Evolutionary conservation across 306 rosid genomes (phyloP), one percentile per base, ranked within the genome.

Genomic region (Glycine tomentella): DNA sequence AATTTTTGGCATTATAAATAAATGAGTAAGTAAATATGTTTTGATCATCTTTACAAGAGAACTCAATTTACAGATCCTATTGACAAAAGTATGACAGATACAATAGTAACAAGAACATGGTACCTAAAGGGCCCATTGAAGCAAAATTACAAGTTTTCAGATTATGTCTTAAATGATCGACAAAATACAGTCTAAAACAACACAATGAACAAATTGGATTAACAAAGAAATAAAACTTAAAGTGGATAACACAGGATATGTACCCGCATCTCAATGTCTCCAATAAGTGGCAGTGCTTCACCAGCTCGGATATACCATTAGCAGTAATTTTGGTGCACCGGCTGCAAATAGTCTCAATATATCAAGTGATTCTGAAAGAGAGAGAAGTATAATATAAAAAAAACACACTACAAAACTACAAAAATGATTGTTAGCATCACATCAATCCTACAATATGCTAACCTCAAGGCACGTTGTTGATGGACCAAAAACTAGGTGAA

Each of bases 211-310:
- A 40, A 51, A 74, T 5, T 8, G 31, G 36, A 42, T 51, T 59
- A 36, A 67, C 48, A 53, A 46, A 62, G 59, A 78, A 69, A 12
- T 71, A 42, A 15, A 83, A 75, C 55, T 38, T 38, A 38, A 67
- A 79, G 72, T 10, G 74, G 6, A 71, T 66, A 69, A 15, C 12
- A 55, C 6, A 25, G 75, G 64, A 71, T 74, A 57, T 2, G 10
- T 95, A 95, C 99, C 99, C 99, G 88, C 98, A 95, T 89, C 98
- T 89, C 77, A 95, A 76, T 4, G 96, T 93, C 89, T 88, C 94
- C 88, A 95, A 82, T 33, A 71, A 89, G 77, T 59, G 84, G 77
- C 99, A 93, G 74, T 81, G 94, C 84, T 90, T 87, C 81, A 91
- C 92, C 66, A 93, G 86, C 69, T 87, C 96, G 56, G 92, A 90